A percentile compares a stretch with the other conserved stretches of the same genome.
Evolutionary conservation across 805 yeast genomes (phyloP).

Genomic region (Kazachstania martiniae): DNA sequence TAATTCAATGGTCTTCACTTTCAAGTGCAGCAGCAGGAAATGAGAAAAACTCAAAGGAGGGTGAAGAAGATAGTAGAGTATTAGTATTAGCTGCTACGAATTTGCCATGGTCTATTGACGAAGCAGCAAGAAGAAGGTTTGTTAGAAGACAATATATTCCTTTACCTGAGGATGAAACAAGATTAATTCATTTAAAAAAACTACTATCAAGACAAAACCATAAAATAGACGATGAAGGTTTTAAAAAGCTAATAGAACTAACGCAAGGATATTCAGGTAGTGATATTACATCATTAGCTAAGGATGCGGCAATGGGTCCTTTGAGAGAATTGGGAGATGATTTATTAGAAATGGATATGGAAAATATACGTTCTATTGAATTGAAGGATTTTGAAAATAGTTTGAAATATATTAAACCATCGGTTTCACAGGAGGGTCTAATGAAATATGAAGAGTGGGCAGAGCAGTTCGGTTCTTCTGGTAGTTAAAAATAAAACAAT

Average conservation of each 20-base stretch:
- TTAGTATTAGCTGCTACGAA: constrained; percentile 91
- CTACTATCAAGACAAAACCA: constrained; percentile 64
- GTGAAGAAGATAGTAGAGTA: constrained; percentile 46
- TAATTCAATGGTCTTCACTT: constrained; percentile 89
- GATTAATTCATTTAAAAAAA: constrained; percentile 58
- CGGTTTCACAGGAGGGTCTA: constrained; percentile 77
- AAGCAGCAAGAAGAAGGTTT: constrained; percentile 90
- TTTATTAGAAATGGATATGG: constrained; percentile 54
- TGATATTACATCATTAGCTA: constrained; percentile 86
- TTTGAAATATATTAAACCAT: constrained; percentile 71
- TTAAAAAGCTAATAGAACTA: constrained; percentile 44
- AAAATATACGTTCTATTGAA: constrained; percentile 65
- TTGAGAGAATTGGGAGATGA: constrained; percentile 81
- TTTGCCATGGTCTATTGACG: constrained; percentile 94
- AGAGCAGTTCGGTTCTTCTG: constrained; percentile 71
- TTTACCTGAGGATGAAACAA: constrained; percentile 77
- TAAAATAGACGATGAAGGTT: constrained; percentile 53
- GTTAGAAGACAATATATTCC: constrained; percentile 90
- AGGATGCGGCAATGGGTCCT: constrained; percentile 98
- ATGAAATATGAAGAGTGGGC: constrained; percentile 86
- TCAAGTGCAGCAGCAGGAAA: constrained; percentile 77
- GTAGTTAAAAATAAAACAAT: too few species aligned
- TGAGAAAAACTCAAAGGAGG: constrained; percentile 26
- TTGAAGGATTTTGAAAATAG: constrained; percentile 67
- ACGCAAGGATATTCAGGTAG: constrained; percentile 88